phyloP scores from a whole-genome alignment of 495 filamentous ascomycete genomes.

The Sordaria brevicollis region DNA sequence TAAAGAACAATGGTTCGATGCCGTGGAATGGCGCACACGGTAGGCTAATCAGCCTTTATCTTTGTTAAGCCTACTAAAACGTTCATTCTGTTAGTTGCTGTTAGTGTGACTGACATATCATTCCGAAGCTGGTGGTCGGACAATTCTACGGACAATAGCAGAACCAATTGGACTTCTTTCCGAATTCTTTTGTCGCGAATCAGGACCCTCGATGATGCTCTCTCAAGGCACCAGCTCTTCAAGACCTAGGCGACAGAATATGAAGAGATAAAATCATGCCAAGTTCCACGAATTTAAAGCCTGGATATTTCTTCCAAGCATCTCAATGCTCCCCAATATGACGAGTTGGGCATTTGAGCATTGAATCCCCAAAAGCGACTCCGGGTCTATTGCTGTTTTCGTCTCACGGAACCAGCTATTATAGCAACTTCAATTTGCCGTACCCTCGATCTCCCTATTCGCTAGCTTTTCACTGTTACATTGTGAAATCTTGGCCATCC shows the following conservation, averaged over 20 bases:
- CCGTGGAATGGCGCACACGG: neutral
- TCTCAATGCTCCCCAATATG: neutral
- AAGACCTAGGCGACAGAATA: no score
- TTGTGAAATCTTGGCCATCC: neutral
- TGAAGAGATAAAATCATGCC: neutral
- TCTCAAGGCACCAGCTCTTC: neutral
- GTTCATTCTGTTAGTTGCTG: neutral
- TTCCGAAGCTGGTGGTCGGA: neutral
- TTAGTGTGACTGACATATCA: neutral
- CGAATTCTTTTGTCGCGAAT: neutral
- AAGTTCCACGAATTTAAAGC: neutral
- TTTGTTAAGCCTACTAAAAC: neutral
- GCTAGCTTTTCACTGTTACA: neutral
- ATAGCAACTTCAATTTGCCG: neutral
- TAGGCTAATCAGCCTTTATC: neutral
- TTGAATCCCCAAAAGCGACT: neutral
- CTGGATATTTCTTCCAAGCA: neutral
- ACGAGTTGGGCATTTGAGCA: neutral
- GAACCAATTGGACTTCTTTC: neutral
- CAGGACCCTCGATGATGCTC: neutral
- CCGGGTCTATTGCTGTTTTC: neutral
- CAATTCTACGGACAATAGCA: neutral
- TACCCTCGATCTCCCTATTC: neutral
- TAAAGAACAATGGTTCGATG: neutral
- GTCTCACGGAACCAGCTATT: neutral